Conservation (phyloP, 345 rosid species). For the Lenwebbia sp. region DNA sequence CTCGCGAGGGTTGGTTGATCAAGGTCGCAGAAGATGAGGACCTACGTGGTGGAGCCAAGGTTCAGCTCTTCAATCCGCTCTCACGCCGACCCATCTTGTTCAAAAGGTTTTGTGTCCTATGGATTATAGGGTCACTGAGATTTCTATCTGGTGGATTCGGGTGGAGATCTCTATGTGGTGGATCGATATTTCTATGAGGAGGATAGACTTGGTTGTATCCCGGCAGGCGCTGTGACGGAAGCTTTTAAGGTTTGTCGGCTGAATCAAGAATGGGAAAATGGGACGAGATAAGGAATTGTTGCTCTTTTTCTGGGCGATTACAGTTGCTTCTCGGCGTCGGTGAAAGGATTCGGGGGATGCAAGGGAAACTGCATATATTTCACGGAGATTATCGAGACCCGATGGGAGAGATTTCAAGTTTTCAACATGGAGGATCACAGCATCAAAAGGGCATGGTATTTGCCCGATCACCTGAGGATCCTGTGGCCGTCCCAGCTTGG, state of each 20-base stretch:
- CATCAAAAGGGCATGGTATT: background rate
- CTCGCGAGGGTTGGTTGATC: constrained; percentile 7
- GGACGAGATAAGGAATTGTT: constrained; percentile 12
- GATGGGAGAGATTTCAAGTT: background rate
- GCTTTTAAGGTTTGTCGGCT: constrained; percentile 24
- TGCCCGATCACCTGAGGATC: background rate
- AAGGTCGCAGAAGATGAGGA: background rate
- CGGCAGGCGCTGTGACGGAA: background rate
- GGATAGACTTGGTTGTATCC: background rate
- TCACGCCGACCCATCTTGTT: background rate
- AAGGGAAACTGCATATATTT: background rate
- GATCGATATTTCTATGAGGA: background rate
- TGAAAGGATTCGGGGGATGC: constrained; percentile 8
- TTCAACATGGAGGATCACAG: constrained; percentile 1
- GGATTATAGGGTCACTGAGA: constrained; percentile 7
- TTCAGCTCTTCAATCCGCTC: background rate
- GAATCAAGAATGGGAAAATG: constrained; percentile 19
- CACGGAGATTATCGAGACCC: too few relatives aligned
- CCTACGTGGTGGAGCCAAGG: background rate
- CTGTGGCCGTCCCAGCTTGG: constrained; percentile 8
- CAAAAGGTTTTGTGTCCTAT: background rate
- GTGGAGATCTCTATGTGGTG: constrained; percentile 7
- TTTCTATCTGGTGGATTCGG: constrained; percentile 5
- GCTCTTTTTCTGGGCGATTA: constrained; percentile 12
- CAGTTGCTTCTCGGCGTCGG: constrained; percentile 15